Evolutionary conservation across 805 yeast genomes (phyloP), one percentile per base, ranked within the genome.

Genomic region (Scheffersomyces amazonensis): DNA sequence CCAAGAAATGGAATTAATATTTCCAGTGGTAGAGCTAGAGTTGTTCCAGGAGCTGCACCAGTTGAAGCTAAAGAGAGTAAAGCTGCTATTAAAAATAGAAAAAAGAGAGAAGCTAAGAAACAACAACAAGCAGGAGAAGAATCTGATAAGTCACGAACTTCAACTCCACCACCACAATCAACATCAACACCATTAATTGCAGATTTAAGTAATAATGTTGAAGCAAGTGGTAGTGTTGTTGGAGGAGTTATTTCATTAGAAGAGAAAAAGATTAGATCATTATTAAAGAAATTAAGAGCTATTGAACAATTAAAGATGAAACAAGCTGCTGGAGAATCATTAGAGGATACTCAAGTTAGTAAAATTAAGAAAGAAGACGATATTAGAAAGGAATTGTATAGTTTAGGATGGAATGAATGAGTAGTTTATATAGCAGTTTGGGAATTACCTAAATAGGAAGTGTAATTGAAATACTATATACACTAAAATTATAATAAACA

Each of bases 281-380:
- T 93, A 59, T 75, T 90, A 63, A 93, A 93, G 70, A 93, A 93
- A 66, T 75, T 91, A 46, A 78, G 98, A 56, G 97, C 99, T n/a
- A 93, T 93, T 51, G 96, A 90, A 62, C 81, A 80, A 37, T 75
- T 93, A 54, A 90, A 90, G 64, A 77, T 78, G 71, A 87, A 91
- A 60, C 89, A 87, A 65, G 85, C 83, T 7, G 71, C 69, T 39
- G 95, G 91, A 35, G 96, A 89, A 46, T 73, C 80, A 44, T 75
- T 93, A 50, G 99, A 93, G 66, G 95, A 83, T 53, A 93, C 98
- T 22, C 99, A 93, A 69, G 69, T 87, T 30, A 73, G 87, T 58
- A 93, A 93, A 66, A 91, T 93, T 49, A 75, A 80, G 44, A 88
- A 95, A 35, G 99, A 93, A 67, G 80, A 71, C 20, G 81, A 82